phyloP scores from a whole-genome alignment of 352 stramenopile species.

The Globisporangium ultimum region DNA sequence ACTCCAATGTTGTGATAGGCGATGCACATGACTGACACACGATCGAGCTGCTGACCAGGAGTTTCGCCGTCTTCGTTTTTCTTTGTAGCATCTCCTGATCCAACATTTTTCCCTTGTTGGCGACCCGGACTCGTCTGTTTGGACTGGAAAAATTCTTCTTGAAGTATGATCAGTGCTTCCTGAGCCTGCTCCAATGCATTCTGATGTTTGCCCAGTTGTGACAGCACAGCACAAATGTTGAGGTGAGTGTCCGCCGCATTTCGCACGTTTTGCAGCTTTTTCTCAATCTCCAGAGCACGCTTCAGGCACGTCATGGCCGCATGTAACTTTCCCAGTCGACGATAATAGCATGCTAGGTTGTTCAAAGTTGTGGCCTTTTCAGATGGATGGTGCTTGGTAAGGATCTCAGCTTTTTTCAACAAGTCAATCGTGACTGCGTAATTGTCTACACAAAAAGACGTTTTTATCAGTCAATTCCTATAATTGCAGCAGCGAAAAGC shows the following conservation, averaged over 20 bases:
- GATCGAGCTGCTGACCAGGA: constrained; percentile 43
- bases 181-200: constrained; percentile 87
- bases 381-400: constrained; percentile 78
- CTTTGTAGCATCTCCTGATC: background rate
- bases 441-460: constrained; percentile 47
- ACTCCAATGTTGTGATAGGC: constrained; percentile 95
- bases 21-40: constrained; percentile 91
- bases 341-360: constrained; percentile 93
- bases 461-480: background rate
- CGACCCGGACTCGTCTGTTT: constrained; percentile 4
- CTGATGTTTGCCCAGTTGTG: constrained; percentile 82
- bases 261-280: constrained; percentile 53
- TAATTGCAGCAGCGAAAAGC: background rate
- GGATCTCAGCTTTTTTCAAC: constrained; percentile 92
- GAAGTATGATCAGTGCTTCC: constrained; percentile 82
- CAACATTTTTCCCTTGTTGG: background rate
- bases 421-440: constrained; percentile 90
- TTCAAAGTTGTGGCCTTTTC: constrained; percentile 91
- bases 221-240: constrained; percentile 92
- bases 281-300: constrained; percentile 88
- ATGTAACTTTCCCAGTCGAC: constrained; percentile 85
- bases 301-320: constrained; percentile 90
- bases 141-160: constrained; percentile 80
- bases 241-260: constrained; percentile 92
- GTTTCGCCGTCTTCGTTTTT: background rate